Evolutionary conservation across 768 basidiomycete genomes (phyloP).

Genomic region (Suillus fuscotomentosus): DNA sequence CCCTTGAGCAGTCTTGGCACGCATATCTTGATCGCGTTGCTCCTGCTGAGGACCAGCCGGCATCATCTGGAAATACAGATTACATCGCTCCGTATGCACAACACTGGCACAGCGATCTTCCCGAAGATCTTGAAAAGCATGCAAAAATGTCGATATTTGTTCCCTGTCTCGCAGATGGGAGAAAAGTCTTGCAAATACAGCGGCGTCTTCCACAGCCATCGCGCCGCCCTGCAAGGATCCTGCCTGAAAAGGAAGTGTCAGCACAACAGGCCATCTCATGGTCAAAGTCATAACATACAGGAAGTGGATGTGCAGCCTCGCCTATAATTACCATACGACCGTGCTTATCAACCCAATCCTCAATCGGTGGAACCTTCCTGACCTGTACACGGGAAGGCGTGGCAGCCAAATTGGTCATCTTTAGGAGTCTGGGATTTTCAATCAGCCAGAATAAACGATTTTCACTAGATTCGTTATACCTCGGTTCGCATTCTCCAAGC

Average conservation of each 20-base stretch:
- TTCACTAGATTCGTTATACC: slow-evolving; percentile 25
- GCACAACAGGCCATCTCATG: not conserved
- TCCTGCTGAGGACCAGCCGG: slow-evolving; percentile 44
- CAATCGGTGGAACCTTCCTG: slow-evolving; percentile 37
- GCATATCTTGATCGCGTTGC: slow-evolving; percentile 42
- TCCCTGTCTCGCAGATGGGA: slow-evolving; percentile 44
- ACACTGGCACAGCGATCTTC: slow-evolving; percentile 49
- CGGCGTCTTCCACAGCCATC: slow-evolving; percentile 61
- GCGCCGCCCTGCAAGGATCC: slow-evolving; percentile 50
- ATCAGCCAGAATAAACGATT: not conserved
- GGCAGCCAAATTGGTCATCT: slow-evolving; percentile 35
- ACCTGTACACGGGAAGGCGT: slow-evolving; percentile 37
- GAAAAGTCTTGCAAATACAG: slow-evolving; percentile 59
- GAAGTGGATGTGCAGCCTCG: slow-evolving; percentile 58
- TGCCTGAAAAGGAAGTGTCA: slow-evolving; percentile 36
- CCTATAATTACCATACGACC: slow-evolving; percentile 54
- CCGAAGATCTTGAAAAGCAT: slow-evolving; percentile 59
- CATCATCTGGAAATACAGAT: slow-evolving; percentile 43
- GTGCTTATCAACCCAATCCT: slow-evolving; percentile 48
- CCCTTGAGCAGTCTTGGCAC: slow-evolving; percentile 42
- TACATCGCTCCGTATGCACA: slow-evolving; percentile 43
- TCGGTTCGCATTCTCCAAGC: slow-evolving; percentile 34
- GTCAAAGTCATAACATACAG: slow-evolving; percentile 32
- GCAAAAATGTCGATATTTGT: slow-evolving; percentile 50
- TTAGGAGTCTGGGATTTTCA: slow-evolving; percentile 29